Percentiles rank a stretch among this genome's conserved stretches.
Evolutionary conservation across 768 basidiomycete genomes (phyloP).

Genomic region (Mycena olivaceomarginata): DNA sequence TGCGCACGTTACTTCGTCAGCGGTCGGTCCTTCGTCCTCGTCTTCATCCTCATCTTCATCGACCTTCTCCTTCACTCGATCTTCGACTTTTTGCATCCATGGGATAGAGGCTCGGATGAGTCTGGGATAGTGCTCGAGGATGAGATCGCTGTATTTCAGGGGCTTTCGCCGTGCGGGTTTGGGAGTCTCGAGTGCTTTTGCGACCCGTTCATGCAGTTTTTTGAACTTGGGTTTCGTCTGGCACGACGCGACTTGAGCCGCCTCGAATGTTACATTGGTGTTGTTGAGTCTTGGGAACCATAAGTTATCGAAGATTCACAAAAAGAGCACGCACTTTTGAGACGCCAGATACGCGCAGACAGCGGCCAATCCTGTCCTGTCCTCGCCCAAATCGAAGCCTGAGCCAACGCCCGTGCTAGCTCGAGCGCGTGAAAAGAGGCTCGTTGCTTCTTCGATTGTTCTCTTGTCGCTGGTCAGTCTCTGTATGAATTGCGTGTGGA

Average conservation of each 20-base stretch:
- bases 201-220: conserved; percentile 20
- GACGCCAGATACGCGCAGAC: conserved; percentile 43
- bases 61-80: conserved; percentile 43
- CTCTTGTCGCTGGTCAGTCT: conserved; percentile 26
- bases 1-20: conserved; percentile 57
- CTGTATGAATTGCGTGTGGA: conserved; percentile 9
- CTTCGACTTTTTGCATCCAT: conserved; percentile 60
- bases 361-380: conserved; percentile 29
- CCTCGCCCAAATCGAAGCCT: conserved; percentile 40
- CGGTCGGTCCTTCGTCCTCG: conserved; percentile 45
- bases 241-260: conserved; percentile 38
- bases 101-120: conserved; percentile 45
- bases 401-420: conserved; percentile 34
- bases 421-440: conserved; percentile 13
- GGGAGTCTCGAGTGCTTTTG: conserved; percentile 26
- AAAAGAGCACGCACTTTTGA: conserved; percentile 25
- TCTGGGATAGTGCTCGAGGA: conserved; percentile 48
- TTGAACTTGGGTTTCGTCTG: conserved; percentile 36
- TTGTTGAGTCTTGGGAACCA: conserved; percentile 37
- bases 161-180: conserved; percentile 18
- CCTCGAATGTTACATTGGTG: conserved; percentile 38
- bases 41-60: conserved; percentile 51
- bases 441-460: conserved; percentile 30
- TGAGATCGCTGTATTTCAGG: conserved; percentile 54
- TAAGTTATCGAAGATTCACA: background rate